Percentiles rank a stretch among this genome's conserved stretches.
Conservation (phyloP, 768 basidiomycete genomes). For the Scleroderma citrinum region DNA sequence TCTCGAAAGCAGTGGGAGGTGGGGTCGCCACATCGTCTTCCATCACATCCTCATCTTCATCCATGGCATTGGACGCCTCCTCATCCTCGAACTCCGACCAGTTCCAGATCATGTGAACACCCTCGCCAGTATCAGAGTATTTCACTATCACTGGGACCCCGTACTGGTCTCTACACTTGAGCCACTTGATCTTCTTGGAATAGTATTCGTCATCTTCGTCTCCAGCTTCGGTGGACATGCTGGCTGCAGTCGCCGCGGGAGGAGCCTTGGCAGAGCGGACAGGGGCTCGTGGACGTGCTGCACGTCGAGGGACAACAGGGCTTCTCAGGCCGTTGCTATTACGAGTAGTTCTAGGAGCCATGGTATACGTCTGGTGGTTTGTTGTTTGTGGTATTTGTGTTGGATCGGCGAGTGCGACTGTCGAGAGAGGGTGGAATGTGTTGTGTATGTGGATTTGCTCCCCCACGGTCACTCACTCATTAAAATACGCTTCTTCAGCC, state of each 20-base stretch:
- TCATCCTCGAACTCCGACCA: constrained; percentile 11
- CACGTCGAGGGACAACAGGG: constrained; percentile 5
- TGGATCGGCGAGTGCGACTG: neutral
- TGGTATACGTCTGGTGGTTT: constrained; percentile 3
- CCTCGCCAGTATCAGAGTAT: constrained; percentile 9
- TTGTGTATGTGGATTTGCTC: neutral
- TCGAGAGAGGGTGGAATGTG: neutral
- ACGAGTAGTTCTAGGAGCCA: constrained; percentile 22
- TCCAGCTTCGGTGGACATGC: neutral
- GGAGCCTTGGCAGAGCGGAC: neutral
- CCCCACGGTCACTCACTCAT: neutral
- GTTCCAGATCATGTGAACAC: constrained; percentile 6
- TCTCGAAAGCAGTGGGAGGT: neutral
- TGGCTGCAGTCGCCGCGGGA: neutral
- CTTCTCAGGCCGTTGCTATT: constrained; percentile 4
- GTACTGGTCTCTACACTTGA: constrained; percentile 10
- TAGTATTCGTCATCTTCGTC: neutral
- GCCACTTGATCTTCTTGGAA: neutral
- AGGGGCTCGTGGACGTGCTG: constrained; percentile 18
- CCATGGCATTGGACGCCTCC: constrained; percentile 6
- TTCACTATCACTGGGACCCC: constrained; percentile 7
- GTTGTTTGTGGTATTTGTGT: neutral
- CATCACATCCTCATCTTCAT: constrained; percentile 6
- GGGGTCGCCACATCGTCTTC: constrained; percentile 13
- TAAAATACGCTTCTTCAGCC: constrained; percentile 18